phyloP scores from a whole-genome alignment of 495 filamentous ascomycete species.

The Lasiosphaeria hispida region DNA sequence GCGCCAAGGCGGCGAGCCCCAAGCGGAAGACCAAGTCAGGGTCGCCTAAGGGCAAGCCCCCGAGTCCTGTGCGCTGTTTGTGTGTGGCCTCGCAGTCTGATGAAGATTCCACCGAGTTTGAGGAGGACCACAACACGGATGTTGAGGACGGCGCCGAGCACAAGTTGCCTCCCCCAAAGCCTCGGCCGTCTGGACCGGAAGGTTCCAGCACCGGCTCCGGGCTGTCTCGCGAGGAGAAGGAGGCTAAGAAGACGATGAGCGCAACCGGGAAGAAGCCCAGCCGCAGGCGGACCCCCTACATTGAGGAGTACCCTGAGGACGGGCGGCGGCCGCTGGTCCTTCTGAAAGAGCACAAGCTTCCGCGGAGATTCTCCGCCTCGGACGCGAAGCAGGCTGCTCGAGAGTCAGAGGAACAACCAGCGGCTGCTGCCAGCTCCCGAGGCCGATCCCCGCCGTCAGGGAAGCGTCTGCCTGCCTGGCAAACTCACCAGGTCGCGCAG shows the following conservation, averaged over 20 bases:
- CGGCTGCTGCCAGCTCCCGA: conserved; percentile 8
- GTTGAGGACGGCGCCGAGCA: conserved; percentile 14
- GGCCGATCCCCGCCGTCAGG: conserved; percentile 22
- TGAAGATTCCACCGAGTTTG: conserved; percentile 15
- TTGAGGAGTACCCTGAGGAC: conserved; percentile 31
- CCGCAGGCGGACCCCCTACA: conserved; percentile 24
- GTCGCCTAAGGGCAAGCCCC: conserved; percentile 15
- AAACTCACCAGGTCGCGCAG: conserved; percentile 2
- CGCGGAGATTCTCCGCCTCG: conserved; percentile 20
- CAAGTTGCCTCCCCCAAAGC: not conserved
- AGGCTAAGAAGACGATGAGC: not conserved
- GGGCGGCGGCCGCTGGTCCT: conserved; percentile 20
- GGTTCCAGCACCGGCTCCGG: not conserved
- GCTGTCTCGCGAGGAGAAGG: conserved; percentile 1
- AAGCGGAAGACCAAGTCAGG: conserved; percentile 12
- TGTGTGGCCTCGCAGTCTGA: conserved; percentile 8
- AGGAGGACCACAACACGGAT: conserved; percentile 17
- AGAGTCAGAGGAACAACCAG: conserved; percentile 13
- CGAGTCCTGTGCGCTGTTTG: not conserved
- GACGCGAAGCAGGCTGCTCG: conserved; percentile 17
- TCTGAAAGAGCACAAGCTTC: conserved; percentile 29
- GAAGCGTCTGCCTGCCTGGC: conserved; percentile 14
- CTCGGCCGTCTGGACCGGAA: conserved; percentile 8
- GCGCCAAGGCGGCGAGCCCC: conserved; percentile 15
- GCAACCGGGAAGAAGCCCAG: conserved; percentile 6